Percentiles rank a stretch among this genome's conserved stretches.
phyloP scores from a whole-genome alignment of 2,329 filamentous ascomycete genomes.

The Pestalotiopsis sp. region DNA sequence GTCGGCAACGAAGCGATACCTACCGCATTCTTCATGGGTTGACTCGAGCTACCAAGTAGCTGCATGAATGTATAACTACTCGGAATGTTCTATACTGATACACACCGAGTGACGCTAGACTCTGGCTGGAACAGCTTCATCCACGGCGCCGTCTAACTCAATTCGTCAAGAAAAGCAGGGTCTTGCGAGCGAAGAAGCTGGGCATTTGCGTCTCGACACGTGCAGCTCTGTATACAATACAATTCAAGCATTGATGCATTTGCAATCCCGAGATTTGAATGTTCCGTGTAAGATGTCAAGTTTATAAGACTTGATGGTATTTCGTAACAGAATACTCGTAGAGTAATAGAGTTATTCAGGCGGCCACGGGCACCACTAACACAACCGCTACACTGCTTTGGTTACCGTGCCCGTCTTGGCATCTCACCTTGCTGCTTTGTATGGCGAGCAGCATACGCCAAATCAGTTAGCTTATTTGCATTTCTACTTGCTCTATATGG shows the following conservation, averaged over 20 bases:
- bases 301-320: not conserved
- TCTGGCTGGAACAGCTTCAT: not conserved
- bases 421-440: not conserved
- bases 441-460: not conserved
- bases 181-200: not conserved
- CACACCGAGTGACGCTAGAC: not conserved
- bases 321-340: not conserved
- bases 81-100: not conserved
- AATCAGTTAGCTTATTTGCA: not conserved
- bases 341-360: not conserved
- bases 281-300: not conserved
- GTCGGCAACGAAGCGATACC: not conserved
- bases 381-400: not conserved
- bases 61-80: not conserved
- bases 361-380: not conserved
- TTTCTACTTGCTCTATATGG: not conserved
- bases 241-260: too few species aligned
- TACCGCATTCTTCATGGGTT: not conserved
- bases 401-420: not conserved
- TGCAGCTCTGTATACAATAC: not conserved
- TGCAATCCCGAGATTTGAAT: too few species aligned
- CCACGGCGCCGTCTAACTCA: not conserved
- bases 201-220: not conserved
- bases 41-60: not conserved
- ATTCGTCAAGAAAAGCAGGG: not conserved